These are phyloP conservation scores for Coriaria nepalensis DNA, from an alignment of 306 rosid genomes.

Conservation along the genomic window DNA sequence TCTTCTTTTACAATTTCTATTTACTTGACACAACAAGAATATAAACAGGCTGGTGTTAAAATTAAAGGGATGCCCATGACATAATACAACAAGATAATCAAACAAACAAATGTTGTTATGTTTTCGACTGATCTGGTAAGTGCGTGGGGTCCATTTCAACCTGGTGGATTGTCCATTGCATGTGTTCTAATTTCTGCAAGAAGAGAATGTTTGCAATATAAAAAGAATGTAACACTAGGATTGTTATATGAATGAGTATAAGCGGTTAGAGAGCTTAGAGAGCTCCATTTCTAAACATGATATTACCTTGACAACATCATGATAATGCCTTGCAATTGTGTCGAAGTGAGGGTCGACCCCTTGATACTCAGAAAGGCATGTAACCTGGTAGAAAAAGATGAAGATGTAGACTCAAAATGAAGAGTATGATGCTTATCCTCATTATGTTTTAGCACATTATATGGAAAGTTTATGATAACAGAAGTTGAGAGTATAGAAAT, in stretches of 20 bases:
- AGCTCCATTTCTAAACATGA: background rate
- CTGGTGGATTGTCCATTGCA: slow-evolving; percentile 94
- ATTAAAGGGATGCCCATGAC: too few species aligned
- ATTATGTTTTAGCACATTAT: background rate
- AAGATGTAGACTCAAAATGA: background rate
- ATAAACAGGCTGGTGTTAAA: too few species aligned
- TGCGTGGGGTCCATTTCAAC: slow-evolving; percentile 82
- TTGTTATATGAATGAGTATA: background rate
- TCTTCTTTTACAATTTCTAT: too few species aligned
- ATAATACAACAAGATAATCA: too few species aligned
- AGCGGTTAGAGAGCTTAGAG: too few species aligned
- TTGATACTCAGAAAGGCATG: slow-evolving; percentile 81
- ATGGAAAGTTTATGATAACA: background rate
- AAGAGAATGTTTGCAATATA: slow-evolving; percentile 1
- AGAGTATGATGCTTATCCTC: background rate
- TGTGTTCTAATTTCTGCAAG: slow-evolving; percentile 70
- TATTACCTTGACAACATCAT: slow-evolving; percentile 56
- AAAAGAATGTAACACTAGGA: background rate
- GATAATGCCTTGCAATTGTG: slow-evolving; percentile 73
- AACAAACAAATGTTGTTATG: slow-evolving; percentile 15
- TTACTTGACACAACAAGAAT: too few species aligned
- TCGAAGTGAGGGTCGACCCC: slow-evolving; percentile 92
- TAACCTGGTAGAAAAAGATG: slow-evolving; percentile 33
- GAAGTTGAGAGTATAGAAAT: background rate
- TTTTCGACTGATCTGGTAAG: slow-evolving; percentile 37